A percentile compares a stretch with the other conserved stretches of the same genome.
These are phyloP conservation scores for Daedaleopsis sinensis DNA, from an alignment of 768 basidiomycete species.

Conservation along the genomic window DNA sequence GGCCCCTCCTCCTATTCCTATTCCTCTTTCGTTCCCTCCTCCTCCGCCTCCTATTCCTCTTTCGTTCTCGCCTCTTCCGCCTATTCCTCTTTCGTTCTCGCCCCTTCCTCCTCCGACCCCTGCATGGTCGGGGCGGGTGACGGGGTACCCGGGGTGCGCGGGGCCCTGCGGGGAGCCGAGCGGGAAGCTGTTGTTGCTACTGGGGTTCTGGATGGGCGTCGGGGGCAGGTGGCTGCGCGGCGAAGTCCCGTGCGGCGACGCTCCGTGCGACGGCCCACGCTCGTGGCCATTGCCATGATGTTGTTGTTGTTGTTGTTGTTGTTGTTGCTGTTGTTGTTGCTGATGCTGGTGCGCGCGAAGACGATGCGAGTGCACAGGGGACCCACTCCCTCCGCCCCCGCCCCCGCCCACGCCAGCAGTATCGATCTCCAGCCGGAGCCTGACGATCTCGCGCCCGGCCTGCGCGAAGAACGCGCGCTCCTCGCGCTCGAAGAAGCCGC, in stretches of 20 bases:
- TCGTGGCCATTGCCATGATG: too few relatives aligned
- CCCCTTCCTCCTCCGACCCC: too few relatives aligned
- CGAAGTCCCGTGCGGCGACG: constrained; percentile 19
- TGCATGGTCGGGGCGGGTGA: constrained; percentile 6
- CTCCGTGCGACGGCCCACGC: too few relatives aligned
- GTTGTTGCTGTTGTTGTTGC: too few relatives aligned
- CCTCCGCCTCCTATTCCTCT: too few relatives aligned
- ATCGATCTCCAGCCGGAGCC: constrained; percentile 74
- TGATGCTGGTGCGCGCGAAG: not conserved
- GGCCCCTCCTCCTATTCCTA: constrained; percentile 15
- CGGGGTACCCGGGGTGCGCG: constrained; percentile 31
- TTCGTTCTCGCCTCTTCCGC: too few relatives aligned
- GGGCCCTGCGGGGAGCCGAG: constrained; percentile 27
- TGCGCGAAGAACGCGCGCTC: constrained; percentile 83
- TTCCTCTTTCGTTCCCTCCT: too few relatives aligned
- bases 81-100: too few relatives aligned
- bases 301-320: too few relatives aligned
- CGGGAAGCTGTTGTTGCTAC: constrained; percentile 34
- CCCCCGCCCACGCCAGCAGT: too few relatives aligned
- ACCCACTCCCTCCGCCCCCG: too few relatives aligned
- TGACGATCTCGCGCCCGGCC: constrained; percentile 76
- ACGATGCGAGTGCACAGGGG: not conserved
- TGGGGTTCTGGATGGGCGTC: too few relatives aligned
- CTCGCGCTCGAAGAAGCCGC: constrained; percentile 72
- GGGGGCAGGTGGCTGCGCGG: constrained; percentile 16